phyloP scores from a whole-genome alignment of 345 rosid genomes.

The Kernera saxatilis region DNA sequence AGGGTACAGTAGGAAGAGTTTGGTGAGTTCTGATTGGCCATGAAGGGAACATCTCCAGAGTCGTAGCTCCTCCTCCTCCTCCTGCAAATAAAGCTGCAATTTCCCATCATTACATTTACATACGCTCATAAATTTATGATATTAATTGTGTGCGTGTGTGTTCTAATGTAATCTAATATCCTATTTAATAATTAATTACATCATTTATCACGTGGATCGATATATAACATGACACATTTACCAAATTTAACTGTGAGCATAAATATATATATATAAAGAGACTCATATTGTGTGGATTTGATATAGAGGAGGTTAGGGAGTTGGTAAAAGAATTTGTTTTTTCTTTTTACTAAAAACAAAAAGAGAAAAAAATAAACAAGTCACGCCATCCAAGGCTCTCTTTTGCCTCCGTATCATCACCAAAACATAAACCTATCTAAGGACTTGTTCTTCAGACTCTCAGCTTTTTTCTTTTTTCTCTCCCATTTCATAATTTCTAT shows the following conservation, averaged over 20 bases:
- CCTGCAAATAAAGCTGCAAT: slow-evolving; percentile 67
- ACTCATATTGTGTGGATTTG: background rate
- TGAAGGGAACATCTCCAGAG: slow-evolving; percentile 99
- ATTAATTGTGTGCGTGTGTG: background rate
- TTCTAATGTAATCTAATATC: background rate
- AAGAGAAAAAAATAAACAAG: slow-evolving; percentile 13
- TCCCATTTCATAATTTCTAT: background rate
- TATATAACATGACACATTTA: slow-evolving; percentile 9
- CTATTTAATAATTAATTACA: background rate
- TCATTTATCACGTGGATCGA: slow-evolving; percentile 30
- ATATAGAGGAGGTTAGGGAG: slow-evolving; percentile 30
- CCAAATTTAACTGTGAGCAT: background rate
- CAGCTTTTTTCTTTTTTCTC: slow-evolving; percentile 13
- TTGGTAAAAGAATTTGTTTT: slow-evolving; percentile 9
- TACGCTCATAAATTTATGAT: background rate
- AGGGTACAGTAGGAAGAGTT: slow-evolving; percentile 67
- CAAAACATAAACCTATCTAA: slow-evolving; percentile 51
- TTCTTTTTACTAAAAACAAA: background rate
- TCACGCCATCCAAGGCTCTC: slow-evolving; percentile 62
- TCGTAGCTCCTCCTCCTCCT: slow-evolving; percentile 77
- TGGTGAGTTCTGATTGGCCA: slow-evolving; percentile 99
- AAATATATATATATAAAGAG: background rate
- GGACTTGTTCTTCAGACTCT: slow-evolving; percentile 53
- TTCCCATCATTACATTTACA: slow-evolving; percentile 29
- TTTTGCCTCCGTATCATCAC: slow-evolving; percentile 59